Evolutionary conservation across 2,329 filamentous ascomycete genomes (phyloP).

Genomic region (Calonectria fujianensis): DNA sequence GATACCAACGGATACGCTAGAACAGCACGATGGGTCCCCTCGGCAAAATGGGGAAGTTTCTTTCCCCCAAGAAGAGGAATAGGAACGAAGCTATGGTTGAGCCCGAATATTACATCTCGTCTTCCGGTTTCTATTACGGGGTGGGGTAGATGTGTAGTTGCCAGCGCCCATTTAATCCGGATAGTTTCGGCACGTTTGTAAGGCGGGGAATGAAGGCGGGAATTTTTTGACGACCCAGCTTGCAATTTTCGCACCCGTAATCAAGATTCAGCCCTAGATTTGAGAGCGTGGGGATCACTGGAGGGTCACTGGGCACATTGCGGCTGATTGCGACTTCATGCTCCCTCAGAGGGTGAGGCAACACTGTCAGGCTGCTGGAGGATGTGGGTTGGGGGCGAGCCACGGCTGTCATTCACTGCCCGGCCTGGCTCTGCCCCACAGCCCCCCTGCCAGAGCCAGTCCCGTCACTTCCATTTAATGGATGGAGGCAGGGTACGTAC

Average conservation of each 20-base stretch:
- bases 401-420: conserved; percentile 5
- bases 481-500: conserved; percentile 34
- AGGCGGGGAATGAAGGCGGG: background rate
- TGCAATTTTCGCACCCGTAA: conserved; percentile 18
- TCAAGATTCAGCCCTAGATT: conserved; percentile 27
- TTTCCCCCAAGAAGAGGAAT: background rate
- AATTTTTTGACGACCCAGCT: background rate
- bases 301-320: background rate
- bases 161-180: background rate
- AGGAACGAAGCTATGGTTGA: background rate
- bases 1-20: background rate
- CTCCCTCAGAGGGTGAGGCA: conserved; percentile 5
- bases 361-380: conserved; percentile 1
- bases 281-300: conserved; percentile 8
- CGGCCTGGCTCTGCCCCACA: conserved; percentile 22
- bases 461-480: conserved; percentile 17
- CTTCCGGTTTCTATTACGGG: background rate
- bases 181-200: background rate
- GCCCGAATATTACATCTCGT: background rate
- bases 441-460: background rate
- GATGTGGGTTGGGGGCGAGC: conserved; percentile 13
- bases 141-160: background rate
- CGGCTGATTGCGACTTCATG: conserved; percentile 12
- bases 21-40: background rate
- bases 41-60: conserved; percentile 14